phyloP scores from a whole-genome alignment of 2,329 filamentous ascomycete species.

The Fusarium fujikuroi region DNA sequence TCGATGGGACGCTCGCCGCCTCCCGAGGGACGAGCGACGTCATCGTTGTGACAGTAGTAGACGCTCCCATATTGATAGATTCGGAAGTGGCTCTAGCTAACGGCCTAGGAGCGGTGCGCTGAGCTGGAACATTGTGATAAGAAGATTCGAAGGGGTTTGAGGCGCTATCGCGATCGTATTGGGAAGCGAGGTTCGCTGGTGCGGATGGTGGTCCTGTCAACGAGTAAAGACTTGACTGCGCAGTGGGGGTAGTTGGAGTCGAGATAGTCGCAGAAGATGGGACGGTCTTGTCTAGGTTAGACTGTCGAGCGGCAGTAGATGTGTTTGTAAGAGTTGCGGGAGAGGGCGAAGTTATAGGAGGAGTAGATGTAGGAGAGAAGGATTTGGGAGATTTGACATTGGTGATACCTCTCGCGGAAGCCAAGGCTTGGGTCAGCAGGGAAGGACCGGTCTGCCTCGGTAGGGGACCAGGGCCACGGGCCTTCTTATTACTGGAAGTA shows the following conservation, averaged over 20 bases:
- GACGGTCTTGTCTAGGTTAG: slow-evolving; percentile 26
- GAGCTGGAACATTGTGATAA: slow-evolving; percentile 50
- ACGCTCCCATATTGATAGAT: slow-evolving; percentile 48
- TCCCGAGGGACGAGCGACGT: slow-evolving; percentile 45
- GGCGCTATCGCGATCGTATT: slow-evolving; percentile 37
- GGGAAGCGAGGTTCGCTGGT: slow-evolving; percentile 19
- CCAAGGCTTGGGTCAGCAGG: slow-evolving; percentile 67
- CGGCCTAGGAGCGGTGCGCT: slow-evolving; percentile 50
- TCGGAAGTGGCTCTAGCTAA: slow-evolving; percentile 52
- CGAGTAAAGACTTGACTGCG: slow-evolving; percentile 9
- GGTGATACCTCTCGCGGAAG: slow-evolving; percentile 65
- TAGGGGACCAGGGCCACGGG: slow-evolving; percentile 51
- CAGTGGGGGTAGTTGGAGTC: slow-evolving; percentile 13
- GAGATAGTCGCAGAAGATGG: slow-evolving; percentile 20
- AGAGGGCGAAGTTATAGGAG: slow-evolving; percentile 25
- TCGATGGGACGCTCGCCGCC: slow-evolving; percentile 47
- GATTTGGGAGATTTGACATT: slow-evolving; percentile 28
- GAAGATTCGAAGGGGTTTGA: slow-evolving; percentile 16
- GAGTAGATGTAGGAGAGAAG: slow-evolving; percentile 23
- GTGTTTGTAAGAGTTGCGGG: slow-evolving; percentile 9
- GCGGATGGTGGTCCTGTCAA: slow-evolving; percentile 21
- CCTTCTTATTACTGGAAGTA: slow-evolving; percentile 56
- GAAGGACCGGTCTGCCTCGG: slow-evolving; percentile 63
- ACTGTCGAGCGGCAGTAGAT: slow-evolving; percentile 15
- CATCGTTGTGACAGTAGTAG: slow-evolving; percentile 47